Evolutionary conservation across 371 early-diverging fungal genomes (phyloP), one percentile per base, ranked within the genome.

Genomic region (Mortierella sp.): DNA sequence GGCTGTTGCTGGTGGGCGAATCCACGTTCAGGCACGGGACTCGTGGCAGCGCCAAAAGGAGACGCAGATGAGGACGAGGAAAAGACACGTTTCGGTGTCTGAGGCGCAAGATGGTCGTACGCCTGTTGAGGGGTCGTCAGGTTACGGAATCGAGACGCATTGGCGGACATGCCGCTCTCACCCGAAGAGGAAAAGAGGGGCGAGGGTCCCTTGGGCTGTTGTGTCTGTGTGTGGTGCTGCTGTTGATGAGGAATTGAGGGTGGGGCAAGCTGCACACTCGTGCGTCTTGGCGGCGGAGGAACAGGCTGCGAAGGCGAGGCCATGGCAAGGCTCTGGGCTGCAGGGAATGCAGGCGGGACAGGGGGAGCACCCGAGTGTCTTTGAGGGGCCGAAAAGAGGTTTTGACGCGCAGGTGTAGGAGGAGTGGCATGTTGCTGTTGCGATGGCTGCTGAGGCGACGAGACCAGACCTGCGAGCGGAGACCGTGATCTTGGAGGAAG

Each of bases 401-500:
- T 78, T 48, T 82, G 82, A n/a, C 82, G 82, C 14, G 69, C 72
- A 1, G 80, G 74, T 5, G 75, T 71, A 40, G 80, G 77, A n/a
- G 83, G 54, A 11, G 34, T 46, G 31, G 53, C 40, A 37, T 80
- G 46, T 21, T 57, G 46, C 50, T 69, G 57, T 57, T 77, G 69
- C 19, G 67, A 21, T 13, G 75, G 34, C 46, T 69, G 76, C 51
- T 75, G 85, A 34, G 50, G 54, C 13, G 81, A 44, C 43, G 85
- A 31, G 53, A 76, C 53, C 34, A 46, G 73, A 21, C 75, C 73
- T 10, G 79, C 74, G 13, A 85, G 54, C n/a, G 86, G 86, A 5
- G 86, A 85, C 51, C 86, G 78, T n/a, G 86, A 69, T 50, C 86
- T 74, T 26, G 74, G 82, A 40, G 86, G 86, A 16, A 83, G 78